Conservation (phyloP, 345 rosid genomes). For the Iberis pinnata region DNA sequence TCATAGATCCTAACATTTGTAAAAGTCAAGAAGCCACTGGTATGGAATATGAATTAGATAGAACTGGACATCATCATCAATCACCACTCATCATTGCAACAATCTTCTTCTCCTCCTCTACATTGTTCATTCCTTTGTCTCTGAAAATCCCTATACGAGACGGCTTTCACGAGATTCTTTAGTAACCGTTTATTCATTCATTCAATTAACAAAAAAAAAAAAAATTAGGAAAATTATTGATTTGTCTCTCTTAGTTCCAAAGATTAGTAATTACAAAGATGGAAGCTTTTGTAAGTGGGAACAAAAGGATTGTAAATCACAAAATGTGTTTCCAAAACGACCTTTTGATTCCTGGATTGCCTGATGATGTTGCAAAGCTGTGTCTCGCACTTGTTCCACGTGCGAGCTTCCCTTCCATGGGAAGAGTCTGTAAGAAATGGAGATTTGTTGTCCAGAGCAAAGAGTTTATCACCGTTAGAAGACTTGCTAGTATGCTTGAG, state of each 20-base stretch:
- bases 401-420: conserved; percentile 56
- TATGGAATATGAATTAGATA: conserved; percentile 74
- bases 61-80: conserved; percentile 42
- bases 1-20: conserved; percentile 20
- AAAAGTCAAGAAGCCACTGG: conserved; percentile 37
- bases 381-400: conserved; percentile 89
- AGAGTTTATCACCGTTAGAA: conserved; percentile 65
- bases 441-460: conserved; percentile 67
- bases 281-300: conserved; percentile 43
- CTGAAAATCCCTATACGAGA: conserved; percentile 78
- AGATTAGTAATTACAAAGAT: conserved; percentile 30
- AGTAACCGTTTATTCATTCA: conserved; percentile 16
- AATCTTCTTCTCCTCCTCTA: conserved; percentile 59
- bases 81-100: conserved; percentile 46
- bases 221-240: too few species aligned
- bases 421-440: conserved; percentile 80
- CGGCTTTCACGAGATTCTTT: conserved; percentile 68
- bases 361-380: conserved; percentile 79
- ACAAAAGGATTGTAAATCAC: conserved; percentile 33
- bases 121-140: conserved; percentile 70
- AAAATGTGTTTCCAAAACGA: conserved; percentile 34
- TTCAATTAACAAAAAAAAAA: too few species aligned
- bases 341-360: conserved; percentile 68
- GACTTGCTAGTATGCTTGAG: conserved; percentile 62
- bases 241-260: too few species aligned